Evolutionary conservation across 495 filamentous ascomycete species (phyloP).

Genomic region (Cairneyella variabilis): DNA sequence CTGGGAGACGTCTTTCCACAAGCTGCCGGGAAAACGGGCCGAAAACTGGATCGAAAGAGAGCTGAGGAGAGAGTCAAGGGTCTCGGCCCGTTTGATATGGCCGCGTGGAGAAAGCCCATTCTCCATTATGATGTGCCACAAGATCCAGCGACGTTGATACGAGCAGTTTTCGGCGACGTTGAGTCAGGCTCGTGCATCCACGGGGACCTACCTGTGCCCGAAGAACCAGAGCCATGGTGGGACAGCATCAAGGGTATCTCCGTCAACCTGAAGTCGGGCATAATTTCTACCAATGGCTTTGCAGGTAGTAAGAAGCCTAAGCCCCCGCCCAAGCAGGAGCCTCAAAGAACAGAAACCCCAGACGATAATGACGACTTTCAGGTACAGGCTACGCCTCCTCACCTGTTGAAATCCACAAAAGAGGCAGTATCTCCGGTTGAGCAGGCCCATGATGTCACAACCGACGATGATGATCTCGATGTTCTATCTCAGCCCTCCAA

Average conservation of each 20-base stretch:
- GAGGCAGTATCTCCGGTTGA: background rate
- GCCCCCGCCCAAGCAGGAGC: background rate
- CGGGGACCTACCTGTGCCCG: constrained; percentile 17
- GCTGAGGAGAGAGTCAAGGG: constrained; percentile 52
- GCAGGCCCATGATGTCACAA: constrained; percentile 8
- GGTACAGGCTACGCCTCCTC: constrained; percentile 43
- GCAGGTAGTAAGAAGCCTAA: background rate
- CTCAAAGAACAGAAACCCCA: background rate
- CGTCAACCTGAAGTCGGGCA: constrained; percentile 9
- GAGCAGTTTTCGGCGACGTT: constrained; percentile 28
- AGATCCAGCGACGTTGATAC: constrained; percentile 12
- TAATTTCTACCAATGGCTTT: constrained; percentile 14
- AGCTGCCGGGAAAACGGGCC: constrained; percentile 43
- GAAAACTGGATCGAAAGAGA: constrained; percentile 37
- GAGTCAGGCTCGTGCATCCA: constrained; percentile 2
- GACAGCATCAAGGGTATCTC: constrained; percentile 35
- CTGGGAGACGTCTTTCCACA: constrained; percentile 68
- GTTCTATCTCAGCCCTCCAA: constrained; percentile 21
- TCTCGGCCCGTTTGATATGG: constrained; percentile 47
- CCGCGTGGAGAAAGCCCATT: constrained; percentile 35
- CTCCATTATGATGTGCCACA: background rate
- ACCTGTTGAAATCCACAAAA: constrained; percentile 12
- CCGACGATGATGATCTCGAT: constrained; percentile 29
- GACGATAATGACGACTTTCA: constrained; percentile 47
- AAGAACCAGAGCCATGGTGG: constrained; percentile 45